phyloP scores from a whole-genome alignment of 169 alveolate species.

The Plasmodium billcollinsi region DNA sequence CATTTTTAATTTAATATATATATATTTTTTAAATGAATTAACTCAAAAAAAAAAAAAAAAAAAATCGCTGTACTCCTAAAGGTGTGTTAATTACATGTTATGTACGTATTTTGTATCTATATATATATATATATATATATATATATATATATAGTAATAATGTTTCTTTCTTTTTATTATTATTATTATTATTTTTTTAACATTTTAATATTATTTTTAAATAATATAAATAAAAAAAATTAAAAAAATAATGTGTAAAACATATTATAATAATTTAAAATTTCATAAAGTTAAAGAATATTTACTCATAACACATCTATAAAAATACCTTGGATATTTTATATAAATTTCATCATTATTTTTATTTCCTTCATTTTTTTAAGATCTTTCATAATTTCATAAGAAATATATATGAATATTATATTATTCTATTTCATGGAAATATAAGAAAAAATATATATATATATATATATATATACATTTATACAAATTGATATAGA shows the following conservation, averaged over 20 bases:
- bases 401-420: too few relatives aligned
- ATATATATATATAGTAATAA: background rate
- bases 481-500: too few relatives aligned
- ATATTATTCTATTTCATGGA: too few relatives aligned
- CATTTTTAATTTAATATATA: background rate
- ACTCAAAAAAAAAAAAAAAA: too few relatives aligned
- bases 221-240: background rate
- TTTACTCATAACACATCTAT: background rate
- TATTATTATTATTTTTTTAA: background rate
- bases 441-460: too few relatives aligned
- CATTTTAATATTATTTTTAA: background rate
- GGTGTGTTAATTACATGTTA: background rate
- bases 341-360: too few relatives aligned
- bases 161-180: slow-evolving; percentile 3
- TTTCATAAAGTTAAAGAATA: background rate
- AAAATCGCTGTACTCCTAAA: slow-evolving; percentile 5
- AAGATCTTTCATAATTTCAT: too few relatives aligned
- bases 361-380: too few relatives aligned
- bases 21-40: too few relatives aligned
- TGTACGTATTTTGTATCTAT: background rate
- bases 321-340: too few relatives aligned
- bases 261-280: background rate
- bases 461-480: too few relatives aligned
- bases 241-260: background rate
- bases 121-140: background rate